Evolutionary conservation across 2,329 filamentous ascomycete species (phyloP), one percentile per base, ranked within the genome.

Genomic region (Hypoxylon sp.): DNA sequence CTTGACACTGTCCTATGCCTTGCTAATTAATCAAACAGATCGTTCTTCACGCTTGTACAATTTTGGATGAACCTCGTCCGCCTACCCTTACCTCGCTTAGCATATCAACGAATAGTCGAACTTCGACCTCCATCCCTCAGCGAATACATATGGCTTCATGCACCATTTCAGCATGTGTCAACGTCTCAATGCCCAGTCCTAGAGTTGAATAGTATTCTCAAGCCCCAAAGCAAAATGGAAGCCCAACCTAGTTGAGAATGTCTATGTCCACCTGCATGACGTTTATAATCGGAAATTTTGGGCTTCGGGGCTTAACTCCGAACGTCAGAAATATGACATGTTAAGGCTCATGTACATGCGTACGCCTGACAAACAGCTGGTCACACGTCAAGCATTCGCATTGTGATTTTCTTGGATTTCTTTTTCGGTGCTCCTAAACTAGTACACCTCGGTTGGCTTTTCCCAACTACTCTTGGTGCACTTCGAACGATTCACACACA

Each of bases 51-150:
- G 14, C 36, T 7, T n/a, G 9, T 41, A 41, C 6, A n/a, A 5
- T n/a, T 36, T 7, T 9, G n/a, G 10, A 6, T 3, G 9, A 2
- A n/a, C 36, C n/a, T 17, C 19, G 36, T 17, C 14, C 10, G 2
- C 5, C 36, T 41, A 7, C 36, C n/a, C 65, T 56, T 30, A 21
- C 34, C 36, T 59, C 68, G 6, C 48, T 65, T 14, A 67, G 72
- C 69, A 74, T 73, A 51, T 63, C 73, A 6, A 73, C 62, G 65
- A 74, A 71, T n/a, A 72, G 52, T 10, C 65, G 72, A 17, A 72
- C 61, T 36, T 70, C 66, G 5, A 63, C 21, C 50, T 74, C 64
- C 21, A 56, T 50, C 21, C 41, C 25, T 10, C 38, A 21, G 1
- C 72, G 64, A 30, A 64, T 62, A 57, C 53, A 43, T 60, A 62